Evolutionary conservation across 192 early-diverging fungal species (phyloP).

Genomic region (Coemansia furcata): DNA sequence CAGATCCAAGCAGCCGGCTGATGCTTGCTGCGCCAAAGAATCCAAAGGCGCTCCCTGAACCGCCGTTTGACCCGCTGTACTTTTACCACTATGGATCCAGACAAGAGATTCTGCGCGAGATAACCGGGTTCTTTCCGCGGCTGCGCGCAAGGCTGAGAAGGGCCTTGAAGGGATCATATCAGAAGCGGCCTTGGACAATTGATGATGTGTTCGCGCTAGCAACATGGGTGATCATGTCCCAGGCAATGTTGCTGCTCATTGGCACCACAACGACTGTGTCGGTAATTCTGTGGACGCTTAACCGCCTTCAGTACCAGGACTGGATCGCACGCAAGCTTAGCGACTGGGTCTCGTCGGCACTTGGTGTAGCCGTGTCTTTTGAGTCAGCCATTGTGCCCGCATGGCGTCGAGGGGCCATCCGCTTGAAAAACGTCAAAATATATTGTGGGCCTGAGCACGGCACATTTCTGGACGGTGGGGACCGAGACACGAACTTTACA

Average conservation of each 20-base stretch:
- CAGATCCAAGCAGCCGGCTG: neutral
- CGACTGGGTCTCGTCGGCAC: slow-evolving; percentile 72
- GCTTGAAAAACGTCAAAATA: slow-evolving; percentile 78
- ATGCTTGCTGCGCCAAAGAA: slow-evolving; percentile 21
- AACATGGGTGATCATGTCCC: slow-evolving; percentile 85
- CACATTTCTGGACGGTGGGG: slow-evolving; percentile 3
- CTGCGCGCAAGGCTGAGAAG: slow-evolving; percentile 61
- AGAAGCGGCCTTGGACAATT: slow-evolving; percentile 71
- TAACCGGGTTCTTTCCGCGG: slow-evolving; percentile 60
- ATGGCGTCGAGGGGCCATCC: slow-evolving; percentile 87
- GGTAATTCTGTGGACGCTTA: slow-evolving; percentile 72
- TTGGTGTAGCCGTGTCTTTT: slow-evolving; percentile 81
- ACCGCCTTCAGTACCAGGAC: slow-evolving; percentile 83
- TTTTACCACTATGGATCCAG: slow-evolving; percentile 29
- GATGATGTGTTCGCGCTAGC: slow-evolving; percentile 89
- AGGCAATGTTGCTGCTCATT: slow-evolving; percentile 78
- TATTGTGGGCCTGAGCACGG: slow-evolving; percentile 54
- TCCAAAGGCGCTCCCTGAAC: slow-evolving; percentile 30
- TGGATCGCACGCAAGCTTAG: slow-evolving; percentile 78
- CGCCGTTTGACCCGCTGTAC: slow-evolving; percentile 31
- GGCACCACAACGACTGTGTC: slow-evolving; percentile 90
- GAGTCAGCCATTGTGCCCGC: slow-evolving; percentile 90
- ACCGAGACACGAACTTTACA: slow-evolving; percentile 76
- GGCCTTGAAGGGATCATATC: slow-evolving; percentile 59
- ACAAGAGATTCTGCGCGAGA: slow-evolving; percentile 57